These are phyloP conservation scores for Termitomyces titanicus DNA, from an alignment of 768 basidiomycete species.

Conservation along the genomic window DNA sequence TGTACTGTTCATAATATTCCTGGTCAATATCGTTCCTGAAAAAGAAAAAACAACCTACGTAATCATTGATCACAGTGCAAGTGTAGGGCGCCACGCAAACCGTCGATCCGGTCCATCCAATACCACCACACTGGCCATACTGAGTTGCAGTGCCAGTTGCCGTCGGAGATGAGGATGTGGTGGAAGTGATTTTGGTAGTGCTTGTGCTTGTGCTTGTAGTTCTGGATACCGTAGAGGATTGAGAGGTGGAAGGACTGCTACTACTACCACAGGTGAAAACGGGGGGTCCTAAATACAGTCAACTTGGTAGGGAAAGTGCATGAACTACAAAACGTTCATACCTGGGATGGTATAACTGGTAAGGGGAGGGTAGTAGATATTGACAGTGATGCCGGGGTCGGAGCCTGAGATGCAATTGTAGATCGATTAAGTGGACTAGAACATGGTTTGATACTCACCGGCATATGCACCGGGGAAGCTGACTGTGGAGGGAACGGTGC, in stretches of 20 bases:
- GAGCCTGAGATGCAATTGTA: constrained; percentile 20
- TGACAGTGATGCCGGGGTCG: constrained; percentile 44
- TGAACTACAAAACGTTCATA: constrained; percentile 6
- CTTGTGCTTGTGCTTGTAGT: not conserved
- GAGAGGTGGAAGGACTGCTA: constrained; percentile 13
- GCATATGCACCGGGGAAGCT: constrained; percentile 47
- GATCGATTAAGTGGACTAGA: not conserved
- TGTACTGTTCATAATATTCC: constrained; percentile 17
- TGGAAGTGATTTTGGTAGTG: constrained; percentile 11
- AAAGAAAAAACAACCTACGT: constrained; percentile 21
- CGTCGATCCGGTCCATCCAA: constrained; percentile 33
- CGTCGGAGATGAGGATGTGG: constrained; percentile 15
- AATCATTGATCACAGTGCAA: constrained; percentile 29
- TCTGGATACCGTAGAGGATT: not conserved
- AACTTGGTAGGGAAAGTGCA: not conserved
- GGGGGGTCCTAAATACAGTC: constrained; percentile 25
- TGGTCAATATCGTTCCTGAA: not conserved
- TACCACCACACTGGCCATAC: constrained; percentile 43
- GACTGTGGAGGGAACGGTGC: constrained; percentile 37
- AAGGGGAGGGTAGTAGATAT: constrained; percentile 42
- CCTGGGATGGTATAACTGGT: constrained; percentile 38
- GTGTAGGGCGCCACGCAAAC: constrained; percentile 31
- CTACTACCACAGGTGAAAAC: constrained; percentile 32
- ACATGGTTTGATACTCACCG: constrained; percentile 16
- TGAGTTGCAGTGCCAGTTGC: constrained; percentile 28